phyloP scores from a whole-genome alignment of 148 eudicot species.

The Drosera capensis region DNA sequence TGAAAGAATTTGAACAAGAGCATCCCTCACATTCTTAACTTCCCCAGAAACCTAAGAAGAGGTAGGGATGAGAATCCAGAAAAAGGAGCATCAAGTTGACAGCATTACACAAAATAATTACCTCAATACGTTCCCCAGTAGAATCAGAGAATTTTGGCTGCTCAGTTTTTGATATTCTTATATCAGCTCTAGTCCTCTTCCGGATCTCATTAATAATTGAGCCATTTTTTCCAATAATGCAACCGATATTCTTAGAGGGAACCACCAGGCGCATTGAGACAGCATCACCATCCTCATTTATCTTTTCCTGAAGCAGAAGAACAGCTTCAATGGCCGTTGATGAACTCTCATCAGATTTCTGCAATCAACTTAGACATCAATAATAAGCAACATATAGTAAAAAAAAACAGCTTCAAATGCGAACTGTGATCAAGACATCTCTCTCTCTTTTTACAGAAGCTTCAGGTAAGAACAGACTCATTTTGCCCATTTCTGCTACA shows the following conservation, averaged over 20 bases:
- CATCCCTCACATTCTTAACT: conserved; percentile 67
- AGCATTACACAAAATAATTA: no score
- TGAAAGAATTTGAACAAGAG: conserved; percentile 68
- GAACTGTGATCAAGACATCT: no score
- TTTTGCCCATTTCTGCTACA: not conserved
- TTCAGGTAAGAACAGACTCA: no score
- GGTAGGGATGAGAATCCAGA: no score
- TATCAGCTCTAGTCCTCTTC: conserved; percentile 62
- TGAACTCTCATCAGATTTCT: conserved; percentile 70
- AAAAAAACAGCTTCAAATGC: no score
- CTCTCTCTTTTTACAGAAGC: no score
- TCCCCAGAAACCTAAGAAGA: conserved; percentile 73
- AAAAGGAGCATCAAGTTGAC: no score
- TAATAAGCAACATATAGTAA: not conserved
- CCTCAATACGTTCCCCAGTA: conserved; percentile 71
- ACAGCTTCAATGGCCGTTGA: conserved; percentile 91
- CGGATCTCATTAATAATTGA: conserved; percentile 82
- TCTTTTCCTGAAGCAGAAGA: conserved; percentile 79
- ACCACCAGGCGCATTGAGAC: conserved; percentile 52
- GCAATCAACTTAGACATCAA: conserved; percentile 10
- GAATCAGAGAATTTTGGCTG: conserved; percentile 53
- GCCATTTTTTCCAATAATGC: conserved; percentile 84
- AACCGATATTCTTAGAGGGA: conserved; percentile 72
- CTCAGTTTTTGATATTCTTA: conserved; percentile 65
- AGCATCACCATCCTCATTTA: conserved; percentile 65